phyloP scores from a whole-genome alignment of 2,329 filamentous ascomycete genomes.

The Volutella citrinella region DNA sequence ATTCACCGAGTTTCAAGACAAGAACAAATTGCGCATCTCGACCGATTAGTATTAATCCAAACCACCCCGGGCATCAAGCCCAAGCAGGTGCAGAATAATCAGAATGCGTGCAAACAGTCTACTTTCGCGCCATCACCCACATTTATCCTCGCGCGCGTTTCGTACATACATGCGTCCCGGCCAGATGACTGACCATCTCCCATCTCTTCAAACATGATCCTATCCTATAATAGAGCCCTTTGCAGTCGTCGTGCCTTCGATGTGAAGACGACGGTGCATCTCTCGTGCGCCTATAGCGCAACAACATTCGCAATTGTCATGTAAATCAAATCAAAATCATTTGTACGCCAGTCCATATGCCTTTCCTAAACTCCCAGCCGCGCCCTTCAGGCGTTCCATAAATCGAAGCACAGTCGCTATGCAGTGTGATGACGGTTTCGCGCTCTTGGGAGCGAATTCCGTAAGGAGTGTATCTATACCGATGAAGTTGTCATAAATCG shows the following conservation, averaged over 20 bases:
- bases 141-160: conserved; percentile 6
- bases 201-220: no score
- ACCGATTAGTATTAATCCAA: no score
- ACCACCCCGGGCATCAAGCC: no score
- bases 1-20: no score
- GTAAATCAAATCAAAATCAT: conserved; percentile 11
- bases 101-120: conserved; percentile 14
- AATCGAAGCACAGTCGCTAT: conserved; percentile 57
- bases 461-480: conserved; percentile 46
- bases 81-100: no score
- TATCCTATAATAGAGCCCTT: conserved; percentile 19
- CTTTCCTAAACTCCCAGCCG: conserved; percentile 18
- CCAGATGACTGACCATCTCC: no score
- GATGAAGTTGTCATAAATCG: conserved; percentile 34
- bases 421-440: conserved; percentile 47
- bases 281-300: conserved; percentile 8
- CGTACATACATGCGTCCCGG: conserved; percentile 12
- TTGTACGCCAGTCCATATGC: conserved; percentile 23
- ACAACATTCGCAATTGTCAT: conserved; percentile 10
- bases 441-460: conserved; percentile 36
- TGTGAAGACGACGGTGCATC: no score
- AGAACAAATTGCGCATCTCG: no score
- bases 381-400: conserved; percentile 23
- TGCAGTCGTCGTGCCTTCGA: no score
- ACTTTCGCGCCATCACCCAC: conserved; percentile 13